Evolutionary conservation across 768 basidiomycete species (phyloP).

Genomic region (Psilocybe subaeruginosa): DNA sequence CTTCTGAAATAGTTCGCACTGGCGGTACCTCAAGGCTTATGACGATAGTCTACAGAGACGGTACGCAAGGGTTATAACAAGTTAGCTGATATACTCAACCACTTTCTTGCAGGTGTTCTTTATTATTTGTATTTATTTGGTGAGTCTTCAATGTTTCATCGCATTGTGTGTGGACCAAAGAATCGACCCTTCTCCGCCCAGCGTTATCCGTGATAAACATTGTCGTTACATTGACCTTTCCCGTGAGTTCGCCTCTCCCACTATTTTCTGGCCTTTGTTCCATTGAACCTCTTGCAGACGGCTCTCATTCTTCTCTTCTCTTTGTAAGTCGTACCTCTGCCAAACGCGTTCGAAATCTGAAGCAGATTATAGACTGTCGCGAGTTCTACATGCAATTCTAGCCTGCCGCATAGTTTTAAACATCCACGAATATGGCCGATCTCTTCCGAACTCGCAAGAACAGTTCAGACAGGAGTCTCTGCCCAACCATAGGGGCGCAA

Average conservation of each 20-base stretch:
- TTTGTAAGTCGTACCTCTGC: constrained; percentile 12
- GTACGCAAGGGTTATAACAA: constrained; percentile 6
- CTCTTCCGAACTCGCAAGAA: background rate
- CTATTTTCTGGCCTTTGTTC: background rate
- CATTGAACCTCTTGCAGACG: background rate
- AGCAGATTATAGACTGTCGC: constrained; percentile 11
- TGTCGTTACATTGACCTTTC: constrained; percentile 17
- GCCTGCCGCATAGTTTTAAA: constrained; percentile 22
- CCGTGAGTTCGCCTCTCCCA: constrained; percentile 7
- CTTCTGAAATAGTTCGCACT: constrained; percentile 2
- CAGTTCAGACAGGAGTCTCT: background rate
- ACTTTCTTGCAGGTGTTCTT: constrained; percentile 15
- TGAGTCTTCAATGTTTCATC: constrained; percentile 1
- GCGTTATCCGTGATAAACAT: constrained; percentile 22
- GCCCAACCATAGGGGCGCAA: background rate
- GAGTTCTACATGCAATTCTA: constrained; percentile 21
- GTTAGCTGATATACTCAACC: background rate
- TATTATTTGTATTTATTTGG: constrained; percentile 27
- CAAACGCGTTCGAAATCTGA: background rate
- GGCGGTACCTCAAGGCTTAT: constrained; percentile 19
- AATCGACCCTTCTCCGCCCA: background rate
- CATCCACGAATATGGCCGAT: constrained; percentile 9
- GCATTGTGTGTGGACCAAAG: background rate
- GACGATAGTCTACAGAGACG: constrained; percentile 16
- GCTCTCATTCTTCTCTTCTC: constrained; percentile 20